Evolutionary conservation across 1,284 basidiomycete species (phyloP).

Genomic region (Calocybe gambosa): DNA sequence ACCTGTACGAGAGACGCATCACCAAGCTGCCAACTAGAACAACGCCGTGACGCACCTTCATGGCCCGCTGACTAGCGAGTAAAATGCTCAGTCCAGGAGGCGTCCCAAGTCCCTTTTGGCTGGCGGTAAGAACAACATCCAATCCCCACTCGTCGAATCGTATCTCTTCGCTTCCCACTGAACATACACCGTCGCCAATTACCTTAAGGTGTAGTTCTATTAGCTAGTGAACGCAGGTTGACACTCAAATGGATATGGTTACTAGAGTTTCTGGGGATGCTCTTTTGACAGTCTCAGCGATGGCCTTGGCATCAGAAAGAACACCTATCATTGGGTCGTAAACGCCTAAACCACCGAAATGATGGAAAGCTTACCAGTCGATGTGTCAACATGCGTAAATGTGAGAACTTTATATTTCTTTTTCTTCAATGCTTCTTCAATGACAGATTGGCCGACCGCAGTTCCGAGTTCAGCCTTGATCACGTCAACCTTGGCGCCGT

Average conservation of each 20-base stretch:
- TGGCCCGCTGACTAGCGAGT: constrained; percentile 75
- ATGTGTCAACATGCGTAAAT: constrained; percentile 94
- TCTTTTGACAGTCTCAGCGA: constrained; percentile 70
- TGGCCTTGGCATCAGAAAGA: constrained; percentile 77
- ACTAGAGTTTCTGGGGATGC: constrained; percentile 86
- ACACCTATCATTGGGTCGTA: constrained; percentile 46
- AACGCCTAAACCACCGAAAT: neutral
- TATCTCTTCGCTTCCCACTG: constrained; percentile 95
- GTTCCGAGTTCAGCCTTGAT: constrained; percentile 81
- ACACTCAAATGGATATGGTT: constrained; percentile 12
- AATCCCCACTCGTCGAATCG: constrained; percentile 91
- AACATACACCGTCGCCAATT: constrained; percentile 90
- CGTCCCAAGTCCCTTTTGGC: constrained; percentile 92
- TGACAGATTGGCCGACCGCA: constrained; percentile 56
- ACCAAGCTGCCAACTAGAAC: neutral
- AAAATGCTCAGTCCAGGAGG: constrained; percentile 94
- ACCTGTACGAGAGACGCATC: constrained; percentile 33
- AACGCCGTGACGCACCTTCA: constrained; percentile 41
- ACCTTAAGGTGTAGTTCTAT: constrained; percentile 36
- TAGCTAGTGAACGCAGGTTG: neutral
- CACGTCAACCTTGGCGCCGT: constrained; percentile 89
- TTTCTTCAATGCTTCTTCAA: constrained; percentile 70
- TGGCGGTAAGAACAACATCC: constrained; percentile 86
- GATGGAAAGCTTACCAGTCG: constrained; percentile 51
- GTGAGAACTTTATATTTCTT: constrained; percentile 91